phyloP scores from a whole-genome alignment of 352 stramenopile species.

The Pythium coloratum region DNA sequence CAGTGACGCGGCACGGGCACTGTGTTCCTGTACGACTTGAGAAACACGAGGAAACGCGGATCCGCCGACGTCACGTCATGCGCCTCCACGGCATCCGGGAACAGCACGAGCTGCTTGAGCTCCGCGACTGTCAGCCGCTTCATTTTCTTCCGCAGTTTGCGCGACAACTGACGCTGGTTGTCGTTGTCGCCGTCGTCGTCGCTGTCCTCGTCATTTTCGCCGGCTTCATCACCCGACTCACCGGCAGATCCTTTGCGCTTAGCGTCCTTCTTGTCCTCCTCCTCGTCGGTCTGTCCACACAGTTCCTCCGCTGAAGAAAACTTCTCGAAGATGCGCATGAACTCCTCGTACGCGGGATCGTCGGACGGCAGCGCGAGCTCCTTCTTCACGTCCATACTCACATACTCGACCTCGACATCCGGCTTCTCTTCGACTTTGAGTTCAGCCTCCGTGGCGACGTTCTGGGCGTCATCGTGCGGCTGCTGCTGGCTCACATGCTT shows the following conservation, averaged over 20 bases:
- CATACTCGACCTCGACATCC: slow-evolving; percentile 83
- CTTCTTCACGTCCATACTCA: slow-evolving; percentile 70
- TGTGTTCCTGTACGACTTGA: slow-evolving; percentile 96
- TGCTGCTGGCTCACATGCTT: slow-evolving; percentile 45
- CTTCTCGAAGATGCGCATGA: slow-evolving; percentile 87
- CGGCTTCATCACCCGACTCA: slow-evolving; percentile 16
- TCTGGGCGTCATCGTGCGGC: neutral
- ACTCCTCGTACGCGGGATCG: slow-evolving; percentile 78
- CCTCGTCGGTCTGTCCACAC: slow-evolving; percentile 56
- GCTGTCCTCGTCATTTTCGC: slow-evolving; percentile 27
- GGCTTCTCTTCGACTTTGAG: neutral
- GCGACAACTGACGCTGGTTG: slow-evolving; percentile 70
- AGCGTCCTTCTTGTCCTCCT: slow-evolving; percentile 19
- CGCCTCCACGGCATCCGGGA: slow-evolving; percentile 94
- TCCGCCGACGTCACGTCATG: slow-evolving; percentile 97
- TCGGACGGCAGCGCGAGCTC: slow-evolving; percentile 60
- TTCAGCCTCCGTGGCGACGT: slow-evolving; percentile 7
- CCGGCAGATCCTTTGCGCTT: slow-evolving; percentile 14
- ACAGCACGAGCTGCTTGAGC: slow-evolving; percentile 94
- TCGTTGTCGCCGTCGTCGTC: slow-evolving; percentile 31
- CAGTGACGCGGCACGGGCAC: slow-evolving; percentile 97
- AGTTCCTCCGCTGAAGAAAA: slow-evolving; percentile 84
- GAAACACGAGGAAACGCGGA: slow-evolving; percentile 93
- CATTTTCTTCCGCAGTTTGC: slow-evolving; percentile 93
- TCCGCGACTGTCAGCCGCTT: slow-evolving; percentile 93